Base-by-base conservation (phyloP, 768 basidiomycete species). In the Serendipita indica region DNA sequence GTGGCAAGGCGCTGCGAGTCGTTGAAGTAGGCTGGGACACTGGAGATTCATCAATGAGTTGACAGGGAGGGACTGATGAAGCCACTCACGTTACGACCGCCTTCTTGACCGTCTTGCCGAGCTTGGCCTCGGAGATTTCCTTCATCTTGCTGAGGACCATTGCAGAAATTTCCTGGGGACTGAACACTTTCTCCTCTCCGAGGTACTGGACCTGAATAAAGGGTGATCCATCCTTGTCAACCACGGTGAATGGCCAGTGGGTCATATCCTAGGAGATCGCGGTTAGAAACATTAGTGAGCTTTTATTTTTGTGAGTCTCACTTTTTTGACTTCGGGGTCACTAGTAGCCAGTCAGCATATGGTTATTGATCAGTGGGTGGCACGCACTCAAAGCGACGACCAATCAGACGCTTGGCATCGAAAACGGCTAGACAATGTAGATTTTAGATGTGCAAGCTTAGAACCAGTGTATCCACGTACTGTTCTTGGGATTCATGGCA, bases 121-220 rank as follows among this genome's bases (percentile, higher is more conserved):
- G 87, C 75, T 99, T 97, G 64, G 94, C 90, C 77, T 99, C 96
- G 43, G 94, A 90, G 67, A 93, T 96, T 73, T 98, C 96, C 82
- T 96, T 98, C 93, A 99, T 98, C 78, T 99, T 99, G 63, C 78
- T 80, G 67, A 99, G 84, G 66, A 99, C 96, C 96, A 98, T 99
- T 63, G 96, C 88, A n/a, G 96, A 99, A 69, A 99, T 92, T 74
- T 99, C 96, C 75, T 93, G 93, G 58, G 90, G 96, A 66, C 84
- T 90, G 78, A 97, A 98, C 60, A 85, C 86, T 76, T 97, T 97
- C 64, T 86, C 86, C 72, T 98, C 93, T 63, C 79, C 79, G 63
- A 96, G 84, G 75, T 99, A 98, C 68, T 90, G 79, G 64, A 98
- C 92, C 76, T 89, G 85, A 78, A 98, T 92, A 74, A 91, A 74